Base-by-base conservation (phyloP, 495 filamentous ascomycete genomes). In the Clavariopsis aquatica region DNA sequence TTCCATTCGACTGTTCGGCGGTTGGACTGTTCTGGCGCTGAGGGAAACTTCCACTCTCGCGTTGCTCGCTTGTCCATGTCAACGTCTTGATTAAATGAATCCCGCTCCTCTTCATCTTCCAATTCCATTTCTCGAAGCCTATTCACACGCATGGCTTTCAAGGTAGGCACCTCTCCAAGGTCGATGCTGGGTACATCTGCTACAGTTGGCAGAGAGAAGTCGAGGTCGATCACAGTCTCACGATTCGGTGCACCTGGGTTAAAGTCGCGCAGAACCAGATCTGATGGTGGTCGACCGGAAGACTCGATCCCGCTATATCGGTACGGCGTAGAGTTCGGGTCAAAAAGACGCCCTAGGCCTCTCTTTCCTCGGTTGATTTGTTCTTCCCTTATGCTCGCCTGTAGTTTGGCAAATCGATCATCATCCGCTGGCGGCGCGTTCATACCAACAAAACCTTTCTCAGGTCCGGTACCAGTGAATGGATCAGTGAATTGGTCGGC, bases 1-100 rank as follows among this genome's bases (percentile, higher is more conserved):
- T 80, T 85, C 85, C 85, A 87, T 45, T 88, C 85, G 47, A 83
- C 79, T 0, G 84, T 84, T 8, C 80, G 75, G 23, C 83, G 76
- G 34, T 74, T 71, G 12, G 56, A 69, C 41, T 79, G 80, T 4
- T 76, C 68, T 59, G 73, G 77, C 19, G 24, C 24, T 1, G 47
- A 49, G 9, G 47, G 47, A 55, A 80, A 80, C 47, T 65, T 76
- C 74, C 74, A 76, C 15, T 76, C 74, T 38, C 56, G 67, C 8
- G 74, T 76, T n/a, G 66, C 61, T 12, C 73, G 71, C 22, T 69
- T 56, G 15, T 73, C 64, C 26, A 49, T 22, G 20, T 23, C 10
- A 27, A n/a, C 7, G 36, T 70, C 52, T 22, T 62, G 45, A 17
- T 65, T 28, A 41, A 58, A 70, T 13, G 36, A 57, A 55, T 65